A percentile compares a stretch with the other conserved stretches of the same genome.
phyloP scores from a whole-genome alignment of 192 early-diverging fungal genomes.

The Entomortierella beljakovae region DNA sequence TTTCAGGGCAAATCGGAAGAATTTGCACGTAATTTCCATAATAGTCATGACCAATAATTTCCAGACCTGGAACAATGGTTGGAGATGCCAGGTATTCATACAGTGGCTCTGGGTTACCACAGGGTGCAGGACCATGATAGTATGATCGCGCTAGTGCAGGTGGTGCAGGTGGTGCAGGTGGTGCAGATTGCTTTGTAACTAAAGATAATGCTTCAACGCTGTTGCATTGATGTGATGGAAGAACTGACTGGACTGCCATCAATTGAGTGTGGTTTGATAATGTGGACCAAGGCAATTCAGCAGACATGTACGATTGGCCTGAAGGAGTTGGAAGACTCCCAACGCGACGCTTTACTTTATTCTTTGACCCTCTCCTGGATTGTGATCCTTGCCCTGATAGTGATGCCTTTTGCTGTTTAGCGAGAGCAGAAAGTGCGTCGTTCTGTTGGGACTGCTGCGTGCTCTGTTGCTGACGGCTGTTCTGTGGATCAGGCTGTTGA shows the following conservation, averaged over 20 bases:
- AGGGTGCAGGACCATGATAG: conserved; percentile 47
- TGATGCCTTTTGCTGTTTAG: conserved; percentile 7
- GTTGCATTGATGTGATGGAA: conserved; percentile 8
- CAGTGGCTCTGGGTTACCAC: conserved; percentile 43
- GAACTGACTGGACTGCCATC: conserved; percentile 5
- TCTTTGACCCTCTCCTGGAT: conserved; percentile 16
- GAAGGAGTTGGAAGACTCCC: conserved; percentile 16
- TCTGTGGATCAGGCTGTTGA: conserved; percentile 5
- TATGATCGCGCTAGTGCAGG: not conserved
- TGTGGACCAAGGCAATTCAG: conserved; percentile 32
- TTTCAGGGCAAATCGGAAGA: conserved; percentile 50
- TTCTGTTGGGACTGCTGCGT: conserved; percentile 6
- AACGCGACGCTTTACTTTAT: conserved; percentile 19
- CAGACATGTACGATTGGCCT: conserved; percentile 15
- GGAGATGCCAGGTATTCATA: conserved; percentile 50
- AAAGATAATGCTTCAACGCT: not conserved
- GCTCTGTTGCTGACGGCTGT: not conserved
- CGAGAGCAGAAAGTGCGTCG: not conserved
- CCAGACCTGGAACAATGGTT: conserved; percentile 42
- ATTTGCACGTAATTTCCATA: conserved; percentile 53
- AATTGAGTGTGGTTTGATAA: conserved; percentile 8
- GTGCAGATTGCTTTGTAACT: not conserved
- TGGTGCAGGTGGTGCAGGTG: conserved; percentile 9
- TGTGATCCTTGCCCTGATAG: conserved; percentile 11
- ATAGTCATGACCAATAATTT: conserved; percentile 49